Percentiles rank a stretch among this genome's conserved stretches.
phyloP scores from a whole-genome alignment of 805 yeast genomes.

The Starmerella bombi region DNA sequence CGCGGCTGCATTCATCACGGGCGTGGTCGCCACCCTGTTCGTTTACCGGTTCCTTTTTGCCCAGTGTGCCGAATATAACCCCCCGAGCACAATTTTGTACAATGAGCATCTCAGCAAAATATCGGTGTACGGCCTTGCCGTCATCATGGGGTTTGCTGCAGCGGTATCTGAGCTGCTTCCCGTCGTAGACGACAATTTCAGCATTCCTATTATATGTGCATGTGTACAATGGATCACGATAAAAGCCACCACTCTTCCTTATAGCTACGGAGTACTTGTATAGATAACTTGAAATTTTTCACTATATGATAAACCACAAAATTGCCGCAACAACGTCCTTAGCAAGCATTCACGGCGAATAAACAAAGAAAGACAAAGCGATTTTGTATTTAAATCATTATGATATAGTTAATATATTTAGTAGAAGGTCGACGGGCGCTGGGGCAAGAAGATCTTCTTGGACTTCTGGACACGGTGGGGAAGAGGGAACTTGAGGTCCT shows the following conservation, averaged over 20 bases:
- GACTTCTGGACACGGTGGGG: slow-evolving; percentile 98
- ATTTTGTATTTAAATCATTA: slow-evolving; percentile 1
- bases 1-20: slow-evolving; percentile 67
- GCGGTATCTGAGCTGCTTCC: slow-evolving; percentile 78
- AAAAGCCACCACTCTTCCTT: slow-evolving; percentile 14
- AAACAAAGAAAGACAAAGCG: not conserved
- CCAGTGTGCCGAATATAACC: slow-evolving; percentile 39
- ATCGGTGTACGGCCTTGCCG: slow-evolving; percentile 39
- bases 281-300: not conserved
- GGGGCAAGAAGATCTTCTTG: slow-evolving; percentile 73
- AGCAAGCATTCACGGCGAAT: no score
- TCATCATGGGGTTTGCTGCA: slow-evolving; percentile 67
- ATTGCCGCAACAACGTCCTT: no score
- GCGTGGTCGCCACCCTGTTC: slow-evolving; percentile 49
- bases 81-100: slow-evolving; percentile 53
- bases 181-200: slow-evolving; percentile 80
- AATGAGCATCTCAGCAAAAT: slow-evolving; percentile 45
- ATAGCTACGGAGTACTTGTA: slow-evolving; percentile 15
- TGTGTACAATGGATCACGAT: slow-evolving; percentile 43
- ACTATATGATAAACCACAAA: not conserved
- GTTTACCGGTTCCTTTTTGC: slow-evolving; percentile 70
- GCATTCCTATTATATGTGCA: slow-evolving; percentile 82
- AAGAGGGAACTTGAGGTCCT: slow-evolving; percentile 98
- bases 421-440: slow-evolving; percentile 96
- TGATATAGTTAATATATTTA: slow-evolving; percentile 32